Percentiles rank a stretch among this genome's conserved stretches.
Evolutionary conservation across 495 filamentous ascomycete species (phyloP).

Genomic region (Clavariopsis aquatica): DNA sequence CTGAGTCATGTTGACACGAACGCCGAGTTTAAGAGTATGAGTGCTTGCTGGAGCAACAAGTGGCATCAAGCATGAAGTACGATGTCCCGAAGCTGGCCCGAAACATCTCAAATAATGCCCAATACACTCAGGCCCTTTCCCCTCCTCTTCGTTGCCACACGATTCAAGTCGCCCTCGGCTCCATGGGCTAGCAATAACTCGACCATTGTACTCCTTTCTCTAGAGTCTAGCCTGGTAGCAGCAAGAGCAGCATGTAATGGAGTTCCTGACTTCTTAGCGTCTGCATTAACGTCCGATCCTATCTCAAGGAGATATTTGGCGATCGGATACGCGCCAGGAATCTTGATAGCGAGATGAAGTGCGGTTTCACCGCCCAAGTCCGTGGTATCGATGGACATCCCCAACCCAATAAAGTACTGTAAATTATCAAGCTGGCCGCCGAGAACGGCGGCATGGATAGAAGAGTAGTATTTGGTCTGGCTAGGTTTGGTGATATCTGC

Average conservation of each 20-base stretch:
- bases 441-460: constrained; percentile 21
- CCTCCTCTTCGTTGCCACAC: neutral
- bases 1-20: no score
- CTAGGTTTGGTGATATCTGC: constrained; percentile 7
- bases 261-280: neutral
- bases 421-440: constrained; percentile 11
- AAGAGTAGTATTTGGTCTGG: neutral
- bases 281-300: constrained; percentile 19
- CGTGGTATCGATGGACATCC: constrained; percentile 8
- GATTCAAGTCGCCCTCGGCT: constrained; percentile 15
- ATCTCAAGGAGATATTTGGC: constrained; percentile 20
- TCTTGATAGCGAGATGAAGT: constrained; percentile 18
- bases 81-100: no score
- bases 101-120: constrained; percentile 24
- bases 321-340: constrained; percentile 11
- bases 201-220: constrained; percentile 23
- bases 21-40: no score
- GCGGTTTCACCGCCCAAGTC: constrained; percentile 18
- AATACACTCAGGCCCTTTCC: constrained; percentile 26
- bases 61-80: no score
- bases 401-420: constrained; percentile 12
- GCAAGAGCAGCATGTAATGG: constrained; percentile 6
- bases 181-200: constrained; percentile 27
- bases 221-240: neutral
- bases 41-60: no score